Conservation (phyloP, 2,329 filamentous ascomycete genomes). For the Colletotrichum musae region DNA sequence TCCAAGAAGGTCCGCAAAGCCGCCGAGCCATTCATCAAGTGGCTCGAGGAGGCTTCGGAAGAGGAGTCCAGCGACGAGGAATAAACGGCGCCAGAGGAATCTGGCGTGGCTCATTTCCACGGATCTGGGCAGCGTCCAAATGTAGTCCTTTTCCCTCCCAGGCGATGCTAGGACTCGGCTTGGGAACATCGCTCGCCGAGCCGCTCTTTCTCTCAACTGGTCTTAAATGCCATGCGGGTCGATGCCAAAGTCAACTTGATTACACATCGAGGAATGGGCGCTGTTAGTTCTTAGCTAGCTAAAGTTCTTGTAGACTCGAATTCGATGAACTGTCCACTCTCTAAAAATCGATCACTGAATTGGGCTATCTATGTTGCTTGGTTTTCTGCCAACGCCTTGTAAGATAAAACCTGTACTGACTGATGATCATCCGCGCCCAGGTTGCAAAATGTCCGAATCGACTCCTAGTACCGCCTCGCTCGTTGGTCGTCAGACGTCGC, state of each 20-base stretch:
- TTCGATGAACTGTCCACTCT: background rate
- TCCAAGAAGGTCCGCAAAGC: conserved; percentile 69
- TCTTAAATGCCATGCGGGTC: too few relatives aligned
- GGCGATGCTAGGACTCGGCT: too few relatives aligned
- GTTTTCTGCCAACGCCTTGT: too few relatives aligned
- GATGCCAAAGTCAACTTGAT: too few relatives aligned
- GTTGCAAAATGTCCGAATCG: background rate
- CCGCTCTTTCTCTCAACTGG: too few relatives aligned
- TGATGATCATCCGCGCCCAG: background rate
- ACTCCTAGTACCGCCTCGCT: background rate
- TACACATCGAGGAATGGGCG: background rate
- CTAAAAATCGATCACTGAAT: background rate
- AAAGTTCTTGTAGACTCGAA: conserved; percentile 14
- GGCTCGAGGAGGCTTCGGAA: conserved; percentile 90
- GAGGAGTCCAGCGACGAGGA: conserved; percentile 77
- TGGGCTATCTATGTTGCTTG: background rate
- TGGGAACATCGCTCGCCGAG: too few relatives aligned
- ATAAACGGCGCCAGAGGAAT: conserved; percentile 22
- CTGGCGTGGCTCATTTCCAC: too few relatives aligned
- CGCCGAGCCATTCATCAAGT: conserved; percentile 92
- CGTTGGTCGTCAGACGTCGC: background rate
- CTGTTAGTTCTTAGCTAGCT: conserved; percentile 17
- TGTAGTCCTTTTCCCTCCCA: too few relatives aligned
- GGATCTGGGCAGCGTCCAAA: too few relatives aligned
- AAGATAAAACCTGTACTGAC: too few relatives aligned